Evolutionary conservation across 2,329 filamentous ascomycete genomes (phyloP).

Genomic region (Aureobasidium sp.): DNA sequence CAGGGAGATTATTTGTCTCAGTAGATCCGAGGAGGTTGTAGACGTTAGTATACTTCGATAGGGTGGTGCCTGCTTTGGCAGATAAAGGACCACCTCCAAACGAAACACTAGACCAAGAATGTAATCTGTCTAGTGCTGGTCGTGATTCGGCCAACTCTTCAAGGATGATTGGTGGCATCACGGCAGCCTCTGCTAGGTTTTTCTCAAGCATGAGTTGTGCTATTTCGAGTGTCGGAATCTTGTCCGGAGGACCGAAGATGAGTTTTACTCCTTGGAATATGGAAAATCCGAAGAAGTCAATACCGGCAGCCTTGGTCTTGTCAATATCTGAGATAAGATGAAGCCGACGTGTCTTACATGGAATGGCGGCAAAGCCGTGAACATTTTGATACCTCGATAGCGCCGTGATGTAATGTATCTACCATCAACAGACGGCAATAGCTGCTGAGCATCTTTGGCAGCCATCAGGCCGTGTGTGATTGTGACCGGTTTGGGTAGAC

Average conservation of each 20-base stretch:
- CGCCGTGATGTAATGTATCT: not conserved
- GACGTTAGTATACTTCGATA: not conserved
- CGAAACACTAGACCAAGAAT: not conserved
- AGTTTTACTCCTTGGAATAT: not conserved
- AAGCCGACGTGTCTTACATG: not conserved
- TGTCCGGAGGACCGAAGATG: not conserved
- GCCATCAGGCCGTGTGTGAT: not conserved
- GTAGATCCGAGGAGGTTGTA: not conserved
- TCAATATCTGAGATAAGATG: not conserved
- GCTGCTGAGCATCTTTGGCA: not conserved
- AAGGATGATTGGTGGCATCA: not conserved
- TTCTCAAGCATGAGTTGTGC: not conserved
- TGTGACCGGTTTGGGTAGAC: not conserved
- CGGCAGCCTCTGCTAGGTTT: not conserved
- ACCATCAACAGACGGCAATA: not conserved
- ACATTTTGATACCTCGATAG: not conserved
- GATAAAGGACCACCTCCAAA: not conserved
- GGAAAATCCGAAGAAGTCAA: not conserved
- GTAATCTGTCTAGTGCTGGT: not conserved
- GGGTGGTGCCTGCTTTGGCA: not conserved
- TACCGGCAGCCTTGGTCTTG: not conserved
- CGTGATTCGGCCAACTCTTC: not conserved
- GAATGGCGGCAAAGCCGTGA: not conserved
- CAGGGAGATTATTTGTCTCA: not conserved
- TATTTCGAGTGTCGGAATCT: not conserved